Percentiles rank a stretch among this genome's conserved stretches.
phyloP scores from a whole-genome alignment of 2,329 filamentous ascomycete species.

The Trichoderma koningiopsis region DNA sequence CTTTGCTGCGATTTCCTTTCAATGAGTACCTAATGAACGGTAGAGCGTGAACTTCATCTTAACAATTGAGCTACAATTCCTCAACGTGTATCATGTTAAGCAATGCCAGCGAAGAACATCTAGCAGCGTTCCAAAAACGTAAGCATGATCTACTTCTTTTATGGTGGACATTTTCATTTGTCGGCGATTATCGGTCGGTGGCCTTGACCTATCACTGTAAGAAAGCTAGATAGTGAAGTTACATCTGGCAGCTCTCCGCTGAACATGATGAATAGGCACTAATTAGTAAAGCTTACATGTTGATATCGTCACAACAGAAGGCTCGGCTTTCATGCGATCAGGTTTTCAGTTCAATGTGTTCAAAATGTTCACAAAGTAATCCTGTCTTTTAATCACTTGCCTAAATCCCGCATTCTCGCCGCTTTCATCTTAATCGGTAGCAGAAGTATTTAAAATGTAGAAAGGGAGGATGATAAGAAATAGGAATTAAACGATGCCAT shows the following conservation, averaged over 20 bases:
- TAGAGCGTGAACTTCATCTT: not conserved
- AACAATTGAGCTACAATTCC: not conserved
- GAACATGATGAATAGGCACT: not conserved
- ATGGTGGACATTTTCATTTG: not conserved
- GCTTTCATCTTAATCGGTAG: too few relatives aligned
- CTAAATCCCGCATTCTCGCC: too few relatives aligned
- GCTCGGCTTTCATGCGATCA: not conserved
- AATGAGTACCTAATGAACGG: not conserved
- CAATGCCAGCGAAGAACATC: not conserved
- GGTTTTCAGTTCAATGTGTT: too few relatives aligned
- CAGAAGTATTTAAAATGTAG: too few relatives aligned
- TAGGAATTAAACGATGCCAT: too few relatives aligned
- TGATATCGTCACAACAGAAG: not conserved
- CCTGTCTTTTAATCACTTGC: too few relatives aligned
- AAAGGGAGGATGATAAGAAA: too few relatives aligned
- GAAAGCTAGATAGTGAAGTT: not conserved
- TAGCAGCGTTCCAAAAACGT: not conserved
- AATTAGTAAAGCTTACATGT: not conserved
- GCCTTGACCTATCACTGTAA: not conserved
- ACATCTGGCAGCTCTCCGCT: not conserved
- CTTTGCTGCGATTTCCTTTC: not conserved
- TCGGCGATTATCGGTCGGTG: not conserved
- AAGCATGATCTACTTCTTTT: not conserved
- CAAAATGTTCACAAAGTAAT: too few relatives aligned
- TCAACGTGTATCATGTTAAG: not conserved